Conservation (phyloP, 106 monocot species). For the Phalaenopsis equestris region DNA sequence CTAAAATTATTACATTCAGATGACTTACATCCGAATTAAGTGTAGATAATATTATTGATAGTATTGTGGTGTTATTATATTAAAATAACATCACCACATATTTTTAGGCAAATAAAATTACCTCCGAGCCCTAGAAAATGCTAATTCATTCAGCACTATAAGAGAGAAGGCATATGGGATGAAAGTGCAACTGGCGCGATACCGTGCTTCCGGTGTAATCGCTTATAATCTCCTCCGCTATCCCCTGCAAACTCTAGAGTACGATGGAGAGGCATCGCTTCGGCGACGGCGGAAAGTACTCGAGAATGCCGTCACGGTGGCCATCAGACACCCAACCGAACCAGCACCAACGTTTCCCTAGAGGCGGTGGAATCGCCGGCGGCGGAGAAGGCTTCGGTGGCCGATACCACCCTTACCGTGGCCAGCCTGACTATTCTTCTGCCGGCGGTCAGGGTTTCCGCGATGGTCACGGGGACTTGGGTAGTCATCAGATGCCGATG, state of each 20-base stretch:
- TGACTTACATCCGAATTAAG: too few relatives aligned
- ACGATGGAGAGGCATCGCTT: constrained; percentile 42
- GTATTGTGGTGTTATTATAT: too few relatives aligned
- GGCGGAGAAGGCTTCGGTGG: constrained; percentile 28
- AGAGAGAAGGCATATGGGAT: too few relatives aligned
- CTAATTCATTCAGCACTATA: too few relatives aligned
- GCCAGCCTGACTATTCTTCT: constrained; percentile 23
- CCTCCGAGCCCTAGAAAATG: too few relatives aligned
- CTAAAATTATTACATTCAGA: too few relatives aligned
- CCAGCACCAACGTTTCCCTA: constrained; percentile 20
- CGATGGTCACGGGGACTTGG: constrained; percentile 18
- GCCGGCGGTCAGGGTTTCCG: constrained; percentile 21
- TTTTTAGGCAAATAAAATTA: too few relatives aligned
- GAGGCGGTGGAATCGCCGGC: constrained; percentile 20
- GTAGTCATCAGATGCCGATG: constrained; percentile 20
- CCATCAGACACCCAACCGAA: constrained; percentile 41
- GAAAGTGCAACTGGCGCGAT: too few relatives aligned
- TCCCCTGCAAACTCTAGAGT: constrained; percentile 6
- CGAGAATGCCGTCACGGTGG: constrained; percentile 48
- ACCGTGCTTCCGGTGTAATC: too few relatives aligned
- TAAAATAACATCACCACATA: too few relatives aligned
- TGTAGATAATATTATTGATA: too few relatives aligned
- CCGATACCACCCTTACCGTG: constrained; percentile 57
- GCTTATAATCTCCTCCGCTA: too few relatives aligned
- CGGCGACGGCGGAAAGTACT: constrained; percentile 20